Evolutionary conservation across 192 early-diverging fungal species (phyloP), one percentile per base, ranked within the genome.

Genomic region (Backusella parvicylindrica): DNA sequence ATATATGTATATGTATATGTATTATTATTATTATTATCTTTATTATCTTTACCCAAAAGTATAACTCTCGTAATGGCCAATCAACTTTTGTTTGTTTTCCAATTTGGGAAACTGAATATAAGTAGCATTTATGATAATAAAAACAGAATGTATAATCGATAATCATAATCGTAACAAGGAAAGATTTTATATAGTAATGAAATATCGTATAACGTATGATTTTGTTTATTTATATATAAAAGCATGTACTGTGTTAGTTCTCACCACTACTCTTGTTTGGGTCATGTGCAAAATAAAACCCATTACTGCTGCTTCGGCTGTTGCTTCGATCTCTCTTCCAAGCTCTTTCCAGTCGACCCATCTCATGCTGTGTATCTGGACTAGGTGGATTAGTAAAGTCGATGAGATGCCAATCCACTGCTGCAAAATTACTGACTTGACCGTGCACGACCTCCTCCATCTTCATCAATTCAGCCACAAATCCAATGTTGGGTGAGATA

Each of bases 401-500:
- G 9, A 65, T 41, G 26, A 36, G 23, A 26, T 75, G 72, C 80
- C 80, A 81, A 30, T 81, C 80, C 5, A 73, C 73, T 31, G 71
- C 74, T 32, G 73, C 71, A 68, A 83, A 83, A 33, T 68, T 77
- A 31, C 77, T 79, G 11, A 83, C 81, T 40, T 71, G 65, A 18
- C 86, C 91, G 66, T 87, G 80, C 2, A 90, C 82, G 18, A 86
- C 79, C 64, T 86, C 84, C 81, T 94, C 93, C 47, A 94, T 77
- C 65, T 87, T 84, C 81, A 90, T 81, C 56, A 94, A 65, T 43
- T 92, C 87, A 18, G 89, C 81, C 69, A 92, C 88, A 79, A 94
- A 94, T 15, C 93, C 93, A 80, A 94, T 87, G 75, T 94, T 94
- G 28, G 91, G 91, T 12, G 87, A 89, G 71, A 93, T 90, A n/a